Evolutionary conservation across 768 basidiomycete genomes (phyloP).

Genomic region (Leccinum boreale): DNA sequence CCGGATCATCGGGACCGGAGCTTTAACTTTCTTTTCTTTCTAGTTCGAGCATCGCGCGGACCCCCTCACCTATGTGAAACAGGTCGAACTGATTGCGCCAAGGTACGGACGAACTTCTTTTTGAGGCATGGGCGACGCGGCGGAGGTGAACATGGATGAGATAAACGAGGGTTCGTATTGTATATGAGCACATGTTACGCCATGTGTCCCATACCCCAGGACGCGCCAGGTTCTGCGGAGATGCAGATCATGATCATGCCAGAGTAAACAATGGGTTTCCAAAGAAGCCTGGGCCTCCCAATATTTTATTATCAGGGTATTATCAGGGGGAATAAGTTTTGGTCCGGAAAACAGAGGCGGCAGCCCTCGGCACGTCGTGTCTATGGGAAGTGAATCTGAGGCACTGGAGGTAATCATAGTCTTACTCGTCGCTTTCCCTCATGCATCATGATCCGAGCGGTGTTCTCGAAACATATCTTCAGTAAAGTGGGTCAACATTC

Average conservation of each 20-base stretch:
- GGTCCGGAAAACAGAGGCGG: not conserved
- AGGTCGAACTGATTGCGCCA: not conserved
- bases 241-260: too few relatives aligned
- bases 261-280: too few relatives aligned
- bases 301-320: not conserved
- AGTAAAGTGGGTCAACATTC: too few relatives aligned
- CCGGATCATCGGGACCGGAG: conserved; percentile 2
- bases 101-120: not conserved
- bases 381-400: too few relatives aligned
- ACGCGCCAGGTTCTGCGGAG: too few relatives aligned
- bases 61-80: not conserved
- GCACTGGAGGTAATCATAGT: too few relatives aligned
- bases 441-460: too few relatives aligned
- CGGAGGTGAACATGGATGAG: not conserved
- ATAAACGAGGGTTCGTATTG: too few relatives aligned
- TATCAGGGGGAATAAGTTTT: not conserved
- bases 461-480: too few relatives aligned
- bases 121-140: not conserved
- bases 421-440: too few relatives aligned
- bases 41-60: not conserved
- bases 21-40: conserved; percentile 4
- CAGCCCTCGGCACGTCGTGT: not conserved
- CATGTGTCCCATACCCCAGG: not conserved
- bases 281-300: too few relatives aligned
- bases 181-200: not conserved